Evolutionary conservation across 768 basidiomycete species (phyloP).

Genomic region (Cyathus striatus): DNA sequence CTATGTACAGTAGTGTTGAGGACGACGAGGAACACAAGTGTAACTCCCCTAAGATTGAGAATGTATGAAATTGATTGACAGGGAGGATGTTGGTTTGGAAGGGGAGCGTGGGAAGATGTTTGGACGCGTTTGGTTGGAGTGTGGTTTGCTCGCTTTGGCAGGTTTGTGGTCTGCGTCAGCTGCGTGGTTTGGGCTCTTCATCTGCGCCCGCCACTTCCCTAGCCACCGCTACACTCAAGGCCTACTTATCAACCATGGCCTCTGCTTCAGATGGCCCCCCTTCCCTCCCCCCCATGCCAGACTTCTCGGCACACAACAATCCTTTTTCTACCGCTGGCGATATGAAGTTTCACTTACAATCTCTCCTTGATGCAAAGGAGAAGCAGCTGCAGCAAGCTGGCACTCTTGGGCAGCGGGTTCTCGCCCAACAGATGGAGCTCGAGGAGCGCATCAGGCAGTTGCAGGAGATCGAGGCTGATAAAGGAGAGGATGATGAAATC

Average conservation of each 20-base stretch:
- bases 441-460: constrained; percentile 83
- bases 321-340: constrained; percentile 49
- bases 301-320: constrained; percentile 29
- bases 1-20: no score
- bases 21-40: no score
- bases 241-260: constrained; percentile 15
- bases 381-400: constrained; percentile 90
- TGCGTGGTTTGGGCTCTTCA: no score
- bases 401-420: constrained; percentile 88
- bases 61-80: no score
- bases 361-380: constrained; percentile 85
- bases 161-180: no score
- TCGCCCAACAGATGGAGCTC: constrained; percentile 90
- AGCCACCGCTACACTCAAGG: neutral
- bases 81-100: no score
- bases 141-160: no score
- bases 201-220: no score
- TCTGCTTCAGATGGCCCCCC: constrained; percentile 8
- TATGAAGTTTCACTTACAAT: constrained; percentile 58
- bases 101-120: no score
- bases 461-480: constrained; percentile 65
- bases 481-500: constrained; percentile 56
- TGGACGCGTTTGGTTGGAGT: no score
- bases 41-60: no score
- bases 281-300: constrained; percentile 29